Conservation (phyloP, 2,329 filamentous ascomycete species). For the Emergomyces orientalis region DNA sequence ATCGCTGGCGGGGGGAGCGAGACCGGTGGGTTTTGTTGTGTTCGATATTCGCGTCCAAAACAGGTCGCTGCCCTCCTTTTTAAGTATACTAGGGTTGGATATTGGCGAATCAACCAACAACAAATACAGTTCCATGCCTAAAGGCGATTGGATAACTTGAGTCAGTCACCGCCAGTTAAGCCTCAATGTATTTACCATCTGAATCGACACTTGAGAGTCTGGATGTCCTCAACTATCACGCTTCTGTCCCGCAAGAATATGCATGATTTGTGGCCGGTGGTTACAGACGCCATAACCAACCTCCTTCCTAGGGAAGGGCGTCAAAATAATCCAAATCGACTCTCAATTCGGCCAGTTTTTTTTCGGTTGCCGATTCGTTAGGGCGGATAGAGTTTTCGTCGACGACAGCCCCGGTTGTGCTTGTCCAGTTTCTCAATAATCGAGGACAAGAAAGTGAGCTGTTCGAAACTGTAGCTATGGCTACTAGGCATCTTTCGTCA, state of each 20-base stretch:
- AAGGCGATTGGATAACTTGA: neutral
- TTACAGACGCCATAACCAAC: neutral
- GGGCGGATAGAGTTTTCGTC: neutral
- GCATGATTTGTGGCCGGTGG: neutral
- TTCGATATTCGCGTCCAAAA: neutral
- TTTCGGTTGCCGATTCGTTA: neutral
- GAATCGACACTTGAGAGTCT: neutral
- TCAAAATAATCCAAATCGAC: neutral
- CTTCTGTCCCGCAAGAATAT: neutral
- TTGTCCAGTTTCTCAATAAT: neutral
- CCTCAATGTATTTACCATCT: neutral
- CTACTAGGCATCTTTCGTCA: neutral
- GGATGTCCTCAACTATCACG: neutral
- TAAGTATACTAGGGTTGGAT: neutral
- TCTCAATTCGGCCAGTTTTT: neutral
- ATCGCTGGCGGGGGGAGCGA: neutral
- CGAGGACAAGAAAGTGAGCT: neutral
- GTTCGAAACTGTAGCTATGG: neutral
- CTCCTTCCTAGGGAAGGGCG: neutral
- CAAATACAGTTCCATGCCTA: neutral
- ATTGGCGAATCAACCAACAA: neutral
- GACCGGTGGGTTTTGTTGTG: neutral
- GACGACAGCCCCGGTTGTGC: neutral
- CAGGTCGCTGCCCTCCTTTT: neutral
- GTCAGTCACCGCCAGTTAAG: conserved; percentile 2